Conservation (phyloP, 148 eudicot species). For the Hydrangea macrophylla region DNA sequence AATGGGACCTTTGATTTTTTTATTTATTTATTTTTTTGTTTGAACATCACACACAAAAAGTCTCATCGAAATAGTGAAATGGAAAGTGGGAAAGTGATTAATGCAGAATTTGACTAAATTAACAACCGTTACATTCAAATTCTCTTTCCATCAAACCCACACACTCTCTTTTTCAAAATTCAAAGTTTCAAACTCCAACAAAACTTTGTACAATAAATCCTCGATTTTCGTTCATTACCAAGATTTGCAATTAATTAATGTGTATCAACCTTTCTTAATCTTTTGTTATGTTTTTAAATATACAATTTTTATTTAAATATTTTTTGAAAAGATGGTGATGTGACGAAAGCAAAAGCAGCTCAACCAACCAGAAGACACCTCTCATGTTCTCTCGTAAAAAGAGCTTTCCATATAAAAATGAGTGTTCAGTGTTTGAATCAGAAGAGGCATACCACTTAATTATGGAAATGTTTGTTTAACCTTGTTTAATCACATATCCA, state of each 20-base stretch:
- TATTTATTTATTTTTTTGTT: background rate
- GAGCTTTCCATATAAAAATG: background rate
- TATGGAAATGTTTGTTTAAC: conserved; percentile 1
- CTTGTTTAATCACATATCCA: no score
- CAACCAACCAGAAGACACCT: conserved; percentile 6
- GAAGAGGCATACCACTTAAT: conserved; percentile 16
- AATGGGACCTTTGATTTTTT: background rate
- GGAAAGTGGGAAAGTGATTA: background rate
- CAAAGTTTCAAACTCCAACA: conserved; percentile 12
- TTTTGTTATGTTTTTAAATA: background rate
- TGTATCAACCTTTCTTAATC: background rate
- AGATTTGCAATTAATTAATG: conserved; percentile 1
- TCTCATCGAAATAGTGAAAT: background rate
- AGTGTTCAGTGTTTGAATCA: conserved; percentile 14
- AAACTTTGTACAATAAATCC: background rate
- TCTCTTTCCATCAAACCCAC: background rate
- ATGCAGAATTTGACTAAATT: conserved; percentile 7
- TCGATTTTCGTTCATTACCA: conserved; percentile 6
- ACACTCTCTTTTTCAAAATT: conserved; percentile 20
- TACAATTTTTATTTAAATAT: conserved; percentile 5
- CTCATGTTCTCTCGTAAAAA: conserved; percentile 12
- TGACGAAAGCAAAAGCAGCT: conserved; percentile 4
- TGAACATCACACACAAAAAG: background rate
- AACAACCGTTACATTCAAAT: background rate
- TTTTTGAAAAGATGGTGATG: conserved; percentile 2